A percentile compares a stretch with the other conserved stretches of the same genome.
phyloP scores from a whole-genome alignment of 495 filamentous ascomycete genomes.

The Tuber aestivum region DNA sequence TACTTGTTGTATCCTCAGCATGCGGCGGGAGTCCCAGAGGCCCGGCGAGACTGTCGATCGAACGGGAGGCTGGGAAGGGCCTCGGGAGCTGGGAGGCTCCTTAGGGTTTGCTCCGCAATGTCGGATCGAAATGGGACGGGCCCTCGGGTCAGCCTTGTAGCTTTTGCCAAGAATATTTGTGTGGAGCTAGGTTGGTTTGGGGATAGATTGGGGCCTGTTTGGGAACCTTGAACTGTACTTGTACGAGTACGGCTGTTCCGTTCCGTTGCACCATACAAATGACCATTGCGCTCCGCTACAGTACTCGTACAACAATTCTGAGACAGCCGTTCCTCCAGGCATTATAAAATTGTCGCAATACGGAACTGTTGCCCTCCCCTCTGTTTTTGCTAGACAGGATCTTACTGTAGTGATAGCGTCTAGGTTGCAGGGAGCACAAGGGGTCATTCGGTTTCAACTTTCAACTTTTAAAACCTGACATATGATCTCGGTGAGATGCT shows the following conservation, averaged over 20 bases:
- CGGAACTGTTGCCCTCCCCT: too few species aligned
- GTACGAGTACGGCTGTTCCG: too few species aligned
- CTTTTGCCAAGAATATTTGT: not conserved
- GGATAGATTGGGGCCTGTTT: too few species aligned
- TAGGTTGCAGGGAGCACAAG: not conserved
- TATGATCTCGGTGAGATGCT: not conserved
- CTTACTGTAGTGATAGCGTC: not conserved
- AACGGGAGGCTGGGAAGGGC: not conserved
- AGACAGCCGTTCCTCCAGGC: too few species aligned
- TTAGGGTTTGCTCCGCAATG: not conserved
- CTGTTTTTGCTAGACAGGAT: too few species aligned
- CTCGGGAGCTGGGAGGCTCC: slow-evolving; percentile 1
- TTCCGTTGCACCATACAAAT: too few species aligned
- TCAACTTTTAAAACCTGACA: not conserved
- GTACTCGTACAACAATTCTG: too few species aligned
- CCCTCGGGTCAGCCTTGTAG: not conserved
- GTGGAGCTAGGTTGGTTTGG: not conserved
- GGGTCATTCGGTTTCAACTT: not conserved
- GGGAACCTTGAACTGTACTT: too few species aligned
- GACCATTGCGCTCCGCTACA: too few species aligned
- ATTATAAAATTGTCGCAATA: too few species aligned
- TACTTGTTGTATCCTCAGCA: not conserved
- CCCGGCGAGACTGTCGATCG: not conserved
- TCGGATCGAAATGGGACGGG: not conserved
- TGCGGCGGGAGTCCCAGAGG: not conserved